A percentile compares a stretch with the other conserved stretches of the same genome.
Evolutionary conservation across 2,329 filamentous ascomycete genomes (phyloP).

Genomic region (Diatrype stigma): DNA sequence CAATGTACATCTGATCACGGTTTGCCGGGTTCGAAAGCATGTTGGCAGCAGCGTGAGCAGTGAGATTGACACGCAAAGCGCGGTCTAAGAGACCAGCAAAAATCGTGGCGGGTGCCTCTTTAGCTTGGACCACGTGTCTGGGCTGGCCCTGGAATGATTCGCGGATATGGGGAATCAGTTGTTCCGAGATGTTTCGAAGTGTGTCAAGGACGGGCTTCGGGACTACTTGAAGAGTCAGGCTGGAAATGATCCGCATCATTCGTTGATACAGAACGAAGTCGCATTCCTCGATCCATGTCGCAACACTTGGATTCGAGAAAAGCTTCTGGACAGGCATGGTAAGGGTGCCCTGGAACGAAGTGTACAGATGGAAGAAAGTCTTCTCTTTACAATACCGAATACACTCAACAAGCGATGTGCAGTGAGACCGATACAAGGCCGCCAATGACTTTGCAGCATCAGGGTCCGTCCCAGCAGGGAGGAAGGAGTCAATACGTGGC

Average conservation of each 20-base stretch:
- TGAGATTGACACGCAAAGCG: constrained; percentile 84
- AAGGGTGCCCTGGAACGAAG: constrained; percentile 90
- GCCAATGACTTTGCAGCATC: constrained; percentile 83
- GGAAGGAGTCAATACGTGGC: constrained; percentile 80
- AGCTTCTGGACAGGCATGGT: constrained; percentile 96
- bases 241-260: constrained; percentile 88
- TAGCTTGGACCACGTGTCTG: constrained; percentile 78
- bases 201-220: constrained; percentile 84
- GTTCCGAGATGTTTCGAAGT: constrained; percentile 79
- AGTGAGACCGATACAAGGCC: constrained; percentile 89
- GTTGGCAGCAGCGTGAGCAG: constrained; percentile 89
- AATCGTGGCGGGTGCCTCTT: constrained; percentile 80
- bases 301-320: constrained; percentile 74
- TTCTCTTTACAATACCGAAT: constrained; percentile 96
- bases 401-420: constrained; percentile 90
- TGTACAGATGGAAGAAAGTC: constrained; percentile 91
- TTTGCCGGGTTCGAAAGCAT: constrained; percentile 87
- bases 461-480: constrained; percentile 76
- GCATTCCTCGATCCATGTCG: constrained; percentile 91
- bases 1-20: constrained; percentile 90
- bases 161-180: constrained; percentile 74
- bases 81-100: constrained; percentile 85
- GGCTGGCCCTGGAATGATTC: constrained; percentile 84
- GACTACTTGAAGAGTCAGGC: constrained; percentile 86
- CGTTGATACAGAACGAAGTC: constrained; percentile 96